These are phyloP conservation scores for Primulina tabacum DNA, from an alignment of 257 asterid species.

Conservation along the genomic window DNA sequence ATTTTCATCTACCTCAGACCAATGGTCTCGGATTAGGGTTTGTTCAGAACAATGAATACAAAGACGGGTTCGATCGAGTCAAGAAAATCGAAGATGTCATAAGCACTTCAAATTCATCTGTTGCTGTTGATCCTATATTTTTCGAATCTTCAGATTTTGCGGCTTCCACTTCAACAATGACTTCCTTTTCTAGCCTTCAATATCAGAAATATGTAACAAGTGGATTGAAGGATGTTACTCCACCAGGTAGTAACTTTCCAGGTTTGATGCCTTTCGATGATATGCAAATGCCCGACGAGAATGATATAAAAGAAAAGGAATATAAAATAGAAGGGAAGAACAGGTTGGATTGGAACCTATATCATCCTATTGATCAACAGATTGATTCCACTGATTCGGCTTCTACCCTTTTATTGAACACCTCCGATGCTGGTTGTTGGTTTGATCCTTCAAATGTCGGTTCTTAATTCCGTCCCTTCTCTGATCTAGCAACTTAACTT, in stretches of 20 bases:
- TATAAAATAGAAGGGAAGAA: slow-evolving; percentile 35
- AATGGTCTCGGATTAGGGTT: slow-evolving; percentile 40
- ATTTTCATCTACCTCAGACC: slow-evolving; percentile 20
- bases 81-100: slow-evolving; percentile 35
- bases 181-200: slow-evolving; percentile 41
- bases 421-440: slow-evolving; percentile 33
- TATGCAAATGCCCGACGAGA: slow-evolving; percentile 22
- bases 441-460: slow-evolving; percentile 44
- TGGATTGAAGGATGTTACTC: slow-evolving; percentile 20
- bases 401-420: slow-evolving; percentile 38
- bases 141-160: slow-evolving; percentile 27
- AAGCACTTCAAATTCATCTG: slow-evolving; percentile 22
- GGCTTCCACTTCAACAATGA: slow-evolving; percentile 34
- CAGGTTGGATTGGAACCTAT: slow-evolving; percentile 32
- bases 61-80: slow-evolving; percentile 19
- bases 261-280: slow-evolving; percentile 29
- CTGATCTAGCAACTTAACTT: slow-evolving; percentile 26
- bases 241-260: slow-evolving; percentile 17
- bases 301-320: slow-evolving; percentile 23
- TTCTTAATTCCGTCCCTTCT: slow-evolving; percentile 44
- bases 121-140: slow-evolving; percentile 31
- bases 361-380: slow-evolving; percentile 21
- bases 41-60: slow-evolving; percentile 25
- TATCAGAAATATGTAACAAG: slow-evolving; percentile 28
- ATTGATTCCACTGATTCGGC: slow-evolving; percentile 25